Evolutionary conservation across 257 asterid genomes (phyloP).

Genomic region (Apocynum venetum): DNA sequence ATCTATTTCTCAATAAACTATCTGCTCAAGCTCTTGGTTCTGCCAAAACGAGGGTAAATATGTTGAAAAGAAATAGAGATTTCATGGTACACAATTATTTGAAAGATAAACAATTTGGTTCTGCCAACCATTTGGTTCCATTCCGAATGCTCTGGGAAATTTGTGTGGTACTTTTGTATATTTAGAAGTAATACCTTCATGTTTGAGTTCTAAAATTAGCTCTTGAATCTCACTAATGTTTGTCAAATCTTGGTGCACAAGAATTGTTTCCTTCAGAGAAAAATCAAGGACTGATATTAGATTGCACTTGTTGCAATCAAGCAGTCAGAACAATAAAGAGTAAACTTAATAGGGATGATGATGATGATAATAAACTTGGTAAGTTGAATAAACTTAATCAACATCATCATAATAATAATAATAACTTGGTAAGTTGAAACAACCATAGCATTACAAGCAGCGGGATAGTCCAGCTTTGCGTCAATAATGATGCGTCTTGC

Average conservation of each 20-base stretch:
- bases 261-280: slow-evolving; percentile 62
- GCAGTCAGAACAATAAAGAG: background rate
- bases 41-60: background rate
- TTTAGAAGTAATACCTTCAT: slow-evolving; percentile 41
- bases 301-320: background rate
- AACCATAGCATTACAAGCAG: slow-evolving; percentile 93
- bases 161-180: background rate
- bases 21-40: background rate
- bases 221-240: slow-evolving; percentile 43
- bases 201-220: slow-evolving; percentile 59
- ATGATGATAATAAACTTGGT: background rate
- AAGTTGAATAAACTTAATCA: background rate
- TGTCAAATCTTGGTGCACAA: slow-evolving; percentile 67
- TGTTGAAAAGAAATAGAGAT: background rate
- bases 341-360: background rate
- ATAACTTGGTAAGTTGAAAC: background rate
- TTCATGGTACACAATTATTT: background rate
- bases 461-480: slow-evolving; percentile 82
- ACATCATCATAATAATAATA: no score
- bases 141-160: no score
- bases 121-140: background rate
- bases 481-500: slow-evolving; percentile 65
- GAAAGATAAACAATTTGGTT: background rate
- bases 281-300: slow-evolving; percentile 1
- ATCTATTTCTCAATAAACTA: background rate